Evolutionary conservation across 495 filamentous ascomycete genomes (phyloP), one percentile per base, ranked within the genome.

Genomic region (Daldinia childiae): DNA sequence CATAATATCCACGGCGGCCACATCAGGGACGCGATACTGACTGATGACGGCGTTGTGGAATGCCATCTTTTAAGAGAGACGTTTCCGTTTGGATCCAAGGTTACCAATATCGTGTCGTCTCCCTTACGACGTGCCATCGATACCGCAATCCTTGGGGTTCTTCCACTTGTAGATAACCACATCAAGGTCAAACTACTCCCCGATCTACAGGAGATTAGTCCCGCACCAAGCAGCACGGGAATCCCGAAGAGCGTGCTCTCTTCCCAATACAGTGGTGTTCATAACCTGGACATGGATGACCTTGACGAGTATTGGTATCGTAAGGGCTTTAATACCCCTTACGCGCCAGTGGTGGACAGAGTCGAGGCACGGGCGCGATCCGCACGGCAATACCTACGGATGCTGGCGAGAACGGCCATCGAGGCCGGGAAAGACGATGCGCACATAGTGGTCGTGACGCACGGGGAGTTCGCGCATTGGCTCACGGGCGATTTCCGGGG

Each of bases 401-500:
- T 72, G 74, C 19, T 74, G 3, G 71, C 66, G 11, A 54, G 48
- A 9, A 15, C 1, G 19, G 60, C 45, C 54, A 72, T 80, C 77
- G 26, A 82, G 84, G 66, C 81, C 84, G 70, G 80, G 83, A 62
- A 63, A 4, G n/a, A 14, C 4, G 66, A 77, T 2, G 79, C 80
- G 39, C 78, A 82, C 61, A 89, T 94, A 58, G 86, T 91, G 6
- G 80, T 91, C 0, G 60, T 77, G 4, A 73, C 64, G 32, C 75
- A 77, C 56, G 72, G 69, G 17, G 69, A 68, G 45, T 77, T 77
- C 64, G 63, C 65, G 50, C 75, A 94, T 76, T 93, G 89, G 76
- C 83, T 95, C 45, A 94, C 91, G 4, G 87, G 92, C 57, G 91
- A 94, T 67, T 93, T 91, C 89, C 80, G 82, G 38, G 89, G 87